Evolutionary conservation across 768 basidiomycete species (phyloP), one percentile per base, ranked within the genome.

Genomic region (Auriscalpium vulgare): DNA sequence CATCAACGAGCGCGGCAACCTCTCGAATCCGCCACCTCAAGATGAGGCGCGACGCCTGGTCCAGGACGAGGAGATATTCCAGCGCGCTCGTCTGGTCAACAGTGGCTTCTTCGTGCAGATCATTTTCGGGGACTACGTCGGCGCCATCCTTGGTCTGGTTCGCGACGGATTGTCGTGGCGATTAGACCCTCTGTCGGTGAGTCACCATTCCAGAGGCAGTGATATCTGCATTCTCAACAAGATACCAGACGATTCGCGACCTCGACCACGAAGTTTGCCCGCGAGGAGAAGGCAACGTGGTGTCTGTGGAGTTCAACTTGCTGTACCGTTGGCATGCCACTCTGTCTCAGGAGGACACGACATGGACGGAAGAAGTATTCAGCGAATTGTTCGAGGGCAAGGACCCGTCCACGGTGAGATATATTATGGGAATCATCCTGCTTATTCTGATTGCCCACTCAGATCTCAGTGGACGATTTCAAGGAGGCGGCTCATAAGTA

Each of bases 51-150:
- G 56, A 9, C 68, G 59, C 45, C 48, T 63, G 13, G 68, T 62
- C 0, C 88, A 91, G 65, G 89, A 91, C 54, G 82, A 88, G 50
- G 88, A 90, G 62, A 82, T 91, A 47, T 91, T 88, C 71, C 76
- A 87, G 56, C 80, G 85, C 34, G 75, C 86, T 10, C 78, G 88
- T 49, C 72, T 89, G 47, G 82, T 90, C 47, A 91, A 91, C 66
- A 84, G 82, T 52, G 84, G 79, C 3, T 84, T 75, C 62, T 86
- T 87, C 62, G 80, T 86, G 78, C 79, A 83, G 58, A 79, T 85
- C 37, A 84, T 88, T 62, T 72, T 89, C 45, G 60, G 64, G 71
- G 88, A 89, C 66, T 91, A 91, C 58, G 83, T 91, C 16, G 87
- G 85, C 16, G 77, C 79, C 17, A 89, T 91, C 60, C 74, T 91